Evolutionary conservation across 345 rosid species (phyloP).

Genomic region (Gynandropsis gynandra): DNA sequence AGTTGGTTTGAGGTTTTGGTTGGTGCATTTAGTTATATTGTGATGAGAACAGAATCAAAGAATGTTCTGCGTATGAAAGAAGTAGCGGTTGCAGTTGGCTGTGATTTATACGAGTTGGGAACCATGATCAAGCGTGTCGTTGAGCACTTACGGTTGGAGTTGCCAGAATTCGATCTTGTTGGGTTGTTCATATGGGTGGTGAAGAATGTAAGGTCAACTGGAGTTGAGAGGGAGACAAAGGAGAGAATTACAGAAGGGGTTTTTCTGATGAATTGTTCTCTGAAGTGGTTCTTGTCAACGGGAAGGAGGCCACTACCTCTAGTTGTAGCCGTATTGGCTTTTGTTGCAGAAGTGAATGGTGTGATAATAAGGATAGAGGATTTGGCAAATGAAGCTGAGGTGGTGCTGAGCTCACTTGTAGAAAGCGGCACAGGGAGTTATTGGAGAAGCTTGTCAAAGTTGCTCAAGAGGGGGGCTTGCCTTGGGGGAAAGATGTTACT

Average conservation of each 20-base stretch:
- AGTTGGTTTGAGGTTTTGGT: constrained; percentile 62
- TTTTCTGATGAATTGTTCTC: constrained; percentile 60
- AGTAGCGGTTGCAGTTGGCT: constrained; percentile 32
- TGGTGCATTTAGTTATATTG: constrained; percentile 60
- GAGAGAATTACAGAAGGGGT: constrained; percentile 52
- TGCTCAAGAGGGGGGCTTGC: constrained; percentile 54
- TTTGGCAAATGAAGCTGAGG: constrained; percentile 37
- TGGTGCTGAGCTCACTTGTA: constrained; percentile 38
- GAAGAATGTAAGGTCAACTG: constrained; percentile 25
- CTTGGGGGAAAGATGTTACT: constrained; percentile 75
- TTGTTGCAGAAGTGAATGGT: constrained; percentile 56
- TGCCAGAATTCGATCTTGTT: constrained; percentile 52
- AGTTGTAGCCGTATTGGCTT: constrained; percentile 60
- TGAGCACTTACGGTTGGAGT: constrained; percentile 37
- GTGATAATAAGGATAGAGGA: constrained; percentile 44
- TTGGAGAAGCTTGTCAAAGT: constrained; percentile 54
- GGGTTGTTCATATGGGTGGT: constrained; percentile 37
- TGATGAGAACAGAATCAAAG: constrained; percentile 41
- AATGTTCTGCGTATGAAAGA: constrained; percentile 44
- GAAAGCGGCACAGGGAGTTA: constrained; percentile 52
- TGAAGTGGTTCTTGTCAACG: constrained; percentile 67
- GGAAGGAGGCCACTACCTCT: constrained; percentile 76
- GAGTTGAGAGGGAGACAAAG: constrained; percentile 33
- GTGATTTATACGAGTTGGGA: constrained; percentile 61
- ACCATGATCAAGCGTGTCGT: constrained; percentile 59